Evolutionary conservation across 2,329 filamentous ascomycete species (phyloP).

Genomic region (Sporothrix brunneoviolacea): DNA sequence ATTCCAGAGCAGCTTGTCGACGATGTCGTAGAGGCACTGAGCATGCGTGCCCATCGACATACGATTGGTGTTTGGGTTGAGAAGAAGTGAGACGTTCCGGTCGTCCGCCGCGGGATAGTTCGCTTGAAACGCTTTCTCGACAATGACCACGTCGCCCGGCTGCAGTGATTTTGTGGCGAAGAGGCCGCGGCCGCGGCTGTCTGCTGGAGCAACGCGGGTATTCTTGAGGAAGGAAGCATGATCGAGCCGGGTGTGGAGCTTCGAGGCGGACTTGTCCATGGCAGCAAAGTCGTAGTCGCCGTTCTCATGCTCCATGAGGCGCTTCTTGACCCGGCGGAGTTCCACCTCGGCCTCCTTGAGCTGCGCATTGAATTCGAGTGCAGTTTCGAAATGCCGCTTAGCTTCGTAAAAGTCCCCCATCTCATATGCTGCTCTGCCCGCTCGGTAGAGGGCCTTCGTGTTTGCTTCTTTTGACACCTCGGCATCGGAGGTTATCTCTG

Average conservation of each 20-base stretch:
- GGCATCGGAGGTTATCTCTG: too few species aligned
- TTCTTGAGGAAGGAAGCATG: conserved; percentile 23
- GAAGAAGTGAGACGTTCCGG: background rate
- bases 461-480: too few species aligned
- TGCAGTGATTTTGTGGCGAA: background rate
- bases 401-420: conserved; percentile 12
- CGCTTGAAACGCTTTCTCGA: conserved; percentile 2
- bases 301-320: conserved; percentile 22
- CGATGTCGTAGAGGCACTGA: background rate
- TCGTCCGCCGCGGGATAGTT: too few species aligned
- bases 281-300: conserved; percentile 27
- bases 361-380: conserved; percentile 19
- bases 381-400: conserved; percentile 20
- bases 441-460: conserved; percentile 13
- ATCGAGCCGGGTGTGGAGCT: conserved; percentile 19
- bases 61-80: conserved; percentile 1
- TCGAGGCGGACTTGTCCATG: too few species aligned
- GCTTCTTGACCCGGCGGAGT: background rate
- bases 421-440: conserved; percentile 14
- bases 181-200: background rate
- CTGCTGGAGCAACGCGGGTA: background rate
- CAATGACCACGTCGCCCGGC: background rate
- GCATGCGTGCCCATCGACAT: background rate
- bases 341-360: background rate
- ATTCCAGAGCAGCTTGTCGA: conserved; percentile 18